phyloP scores from a whole-genome alignment of 2,329 filamentous ascomycete genomes.

The Colletotrichum aenigma region DNA sequence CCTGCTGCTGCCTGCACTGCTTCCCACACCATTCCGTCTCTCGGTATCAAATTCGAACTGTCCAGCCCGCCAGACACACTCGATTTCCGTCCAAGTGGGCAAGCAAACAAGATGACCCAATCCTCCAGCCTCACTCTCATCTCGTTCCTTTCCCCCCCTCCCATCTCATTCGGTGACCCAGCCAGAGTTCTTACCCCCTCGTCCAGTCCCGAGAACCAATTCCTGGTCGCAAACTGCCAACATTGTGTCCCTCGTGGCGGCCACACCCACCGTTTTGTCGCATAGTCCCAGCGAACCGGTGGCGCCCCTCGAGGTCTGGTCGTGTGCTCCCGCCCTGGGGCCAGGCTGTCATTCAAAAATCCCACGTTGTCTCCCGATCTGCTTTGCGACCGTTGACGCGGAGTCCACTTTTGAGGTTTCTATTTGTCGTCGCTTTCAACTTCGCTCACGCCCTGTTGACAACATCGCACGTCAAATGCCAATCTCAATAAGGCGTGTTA shows the following conservation, averaged over 20 bases:
- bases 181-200: neutral
- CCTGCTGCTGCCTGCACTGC: neutral
- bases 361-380: neutral
- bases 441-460: neutral
- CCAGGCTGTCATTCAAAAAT: neutral
- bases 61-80: neutral
- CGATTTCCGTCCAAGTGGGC: neutral
- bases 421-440: neutral
- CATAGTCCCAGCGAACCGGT: neutral
- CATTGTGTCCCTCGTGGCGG: neutral
- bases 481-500: slow-evolving; percentile 1
- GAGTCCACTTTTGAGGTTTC: slow-evolving; percentile 4
- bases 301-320: neutral
- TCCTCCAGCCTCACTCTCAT: neutral
- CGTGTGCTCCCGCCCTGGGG: neutral
- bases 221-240: neutral
- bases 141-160: neutral
- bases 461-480: neutral
- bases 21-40: neutral
- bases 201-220: neutral
- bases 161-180: neutral
- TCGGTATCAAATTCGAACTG: neutral
- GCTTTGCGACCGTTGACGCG: neutral
- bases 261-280: neutral
- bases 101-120: neutral